Conservation (phyloP, 495 filamentous ascomycete species). For the Thermothielavioides terrestris region DNA sequence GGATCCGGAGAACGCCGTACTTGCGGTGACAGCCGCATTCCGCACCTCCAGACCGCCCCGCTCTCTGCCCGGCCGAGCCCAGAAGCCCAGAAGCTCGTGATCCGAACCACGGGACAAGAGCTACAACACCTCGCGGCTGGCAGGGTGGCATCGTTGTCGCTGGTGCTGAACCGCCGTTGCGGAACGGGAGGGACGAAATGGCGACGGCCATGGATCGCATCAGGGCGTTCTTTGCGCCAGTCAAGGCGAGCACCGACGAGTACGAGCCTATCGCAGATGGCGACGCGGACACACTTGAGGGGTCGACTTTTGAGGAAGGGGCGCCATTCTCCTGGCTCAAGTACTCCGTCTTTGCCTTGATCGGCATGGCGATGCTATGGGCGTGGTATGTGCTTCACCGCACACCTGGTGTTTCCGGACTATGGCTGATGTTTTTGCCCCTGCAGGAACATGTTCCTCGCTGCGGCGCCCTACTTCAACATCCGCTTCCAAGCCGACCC, state of each 20-base stretch:
- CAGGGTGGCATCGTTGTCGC: too few relatives aligned
- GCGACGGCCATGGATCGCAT: conserved; percentile 22
- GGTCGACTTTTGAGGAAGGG: conserved; percentile 25
- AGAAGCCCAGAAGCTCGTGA: too few relatives aligned
- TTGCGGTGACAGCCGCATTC: too few relatives aligned
- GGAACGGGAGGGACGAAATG: background rate
- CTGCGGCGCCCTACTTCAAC: conserved; percentile 88
- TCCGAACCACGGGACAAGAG: too few relatives aligned
- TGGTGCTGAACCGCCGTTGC: background rate
- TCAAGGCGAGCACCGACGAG: conserved; percentile 34
- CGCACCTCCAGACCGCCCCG: too few relatives aligned
- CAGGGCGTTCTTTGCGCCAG: conserved; percentile 19
- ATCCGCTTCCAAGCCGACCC: conserved; percentile 62
- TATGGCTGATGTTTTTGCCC: background rate
- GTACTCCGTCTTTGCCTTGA: conserved; percentile 76
- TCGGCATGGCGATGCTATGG: conserved; percentile 93
- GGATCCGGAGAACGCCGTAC: too few relatives aligned
- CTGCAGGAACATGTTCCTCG: conserved; percentile 96
- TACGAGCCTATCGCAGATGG: conserved; percentile 51
- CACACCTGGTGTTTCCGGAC: background rate
- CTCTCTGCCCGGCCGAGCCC: too few relatives aligned
- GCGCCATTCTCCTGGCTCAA: conserved; percentile 65
- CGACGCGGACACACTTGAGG: conserved; percentile 26
- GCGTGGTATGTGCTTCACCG: conserved; percentile 61
- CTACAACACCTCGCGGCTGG: too few relatives aligned